phyloP scores from a whole-genome alignment of 2,329 filamentous ascomycete species.

The Macrophomina phaseolina region DNA sequence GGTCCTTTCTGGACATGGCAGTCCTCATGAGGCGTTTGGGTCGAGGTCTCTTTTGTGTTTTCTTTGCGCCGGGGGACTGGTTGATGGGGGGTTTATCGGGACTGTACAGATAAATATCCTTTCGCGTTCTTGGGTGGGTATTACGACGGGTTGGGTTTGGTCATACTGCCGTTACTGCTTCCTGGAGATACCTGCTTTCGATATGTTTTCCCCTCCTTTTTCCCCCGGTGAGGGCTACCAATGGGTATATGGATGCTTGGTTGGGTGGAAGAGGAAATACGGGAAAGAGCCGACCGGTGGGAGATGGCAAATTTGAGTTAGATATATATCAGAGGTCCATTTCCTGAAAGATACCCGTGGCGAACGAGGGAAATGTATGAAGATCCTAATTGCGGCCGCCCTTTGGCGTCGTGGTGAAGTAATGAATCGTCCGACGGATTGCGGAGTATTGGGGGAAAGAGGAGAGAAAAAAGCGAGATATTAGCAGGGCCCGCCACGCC shows the following conservation, averaged over 20 bases:
- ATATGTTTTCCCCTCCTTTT: background rate
- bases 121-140: background rate
- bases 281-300: background rate
- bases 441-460: too few species aligned
- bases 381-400: background rate
- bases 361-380: slow-evolving; percentile 1
- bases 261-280: background rate
- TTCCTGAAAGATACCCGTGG: slow-evolving; percentile 7
- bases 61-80: background rate
- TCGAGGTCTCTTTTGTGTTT: background rate
- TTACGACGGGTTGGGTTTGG: background rate
- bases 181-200: slow-evolving; percentile 10
- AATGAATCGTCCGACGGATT: too few species aligned
- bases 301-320: background rate
- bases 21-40: background rate
- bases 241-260: background rate
- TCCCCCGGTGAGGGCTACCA: background rate
- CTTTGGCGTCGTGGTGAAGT: too few species aligned
- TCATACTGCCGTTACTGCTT: background rate
- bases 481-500: too few species aligned
- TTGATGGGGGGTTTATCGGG: background rate
- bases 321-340: slow-evolving; percentile 4
- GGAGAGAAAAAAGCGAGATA: too few species aligned
- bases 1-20: background rate
- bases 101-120: background rate